Evolutionary conservation across 2,329 filamentous ascomycete species (phyloP), one percentile per base, ranked within the genome.

Genomic region (Penicillium nordicum): DNA sequence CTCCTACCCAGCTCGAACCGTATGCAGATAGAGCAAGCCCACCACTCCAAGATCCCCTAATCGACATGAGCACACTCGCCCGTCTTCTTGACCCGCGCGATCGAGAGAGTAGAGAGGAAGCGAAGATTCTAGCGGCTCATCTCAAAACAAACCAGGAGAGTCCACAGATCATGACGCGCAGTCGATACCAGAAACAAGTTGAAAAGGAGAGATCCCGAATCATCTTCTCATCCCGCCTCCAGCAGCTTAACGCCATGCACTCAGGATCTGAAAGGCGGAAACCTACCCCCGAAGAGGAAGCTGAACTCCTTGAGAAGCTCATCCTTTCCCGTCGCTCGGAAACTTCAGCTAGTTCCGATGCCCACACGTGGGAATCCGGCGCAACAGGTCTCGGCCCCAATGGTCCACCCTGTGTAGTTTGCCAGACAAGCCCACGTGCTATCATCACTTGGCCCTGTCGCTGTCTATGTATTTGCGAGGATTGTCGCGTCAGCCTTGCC

Each of bases 371-470:
- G 89, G 82, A 86, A 42, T 80, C 82, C 1, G 89, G 88, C n/a
- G 88, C 86, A 0, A 84, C 84, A 5, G 88, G 88, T 0, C 83
- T 92, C 69, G 90, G 89, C 1, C 84, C 86, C 30, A 84, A 81
- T 40, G 87, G 90, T 0, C 91, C 92, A 3, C 89, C 90, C 63
- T 99, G 94, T 68, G 94, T 97, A 0, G 90, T 99, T 5, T 99
- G 94, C 70, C 93, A 97, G 72, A 86, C 86, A 53, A 83, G 84
- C n/a, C 86, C 92, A 3, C 82, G 94, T 18, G 95, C 90, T 8
- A 89, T 97, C 58, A 89, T 99, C 53, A 88, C 96, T 2, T 97
- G 94, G 94, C 94, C 94, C 0, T 99, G 94, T 72, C 89, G 94
- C 2, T 99, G 94, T 71, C 81, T 99, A 56, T 93, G 90, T 64